Percentiles rank a stretch among this genome's conserved stretches.
These are phyloP conservation scores for Russula olivacea DNA, from an alignment of 768 basidiomycete genomes.

Conservation along the genomic window DNA sequence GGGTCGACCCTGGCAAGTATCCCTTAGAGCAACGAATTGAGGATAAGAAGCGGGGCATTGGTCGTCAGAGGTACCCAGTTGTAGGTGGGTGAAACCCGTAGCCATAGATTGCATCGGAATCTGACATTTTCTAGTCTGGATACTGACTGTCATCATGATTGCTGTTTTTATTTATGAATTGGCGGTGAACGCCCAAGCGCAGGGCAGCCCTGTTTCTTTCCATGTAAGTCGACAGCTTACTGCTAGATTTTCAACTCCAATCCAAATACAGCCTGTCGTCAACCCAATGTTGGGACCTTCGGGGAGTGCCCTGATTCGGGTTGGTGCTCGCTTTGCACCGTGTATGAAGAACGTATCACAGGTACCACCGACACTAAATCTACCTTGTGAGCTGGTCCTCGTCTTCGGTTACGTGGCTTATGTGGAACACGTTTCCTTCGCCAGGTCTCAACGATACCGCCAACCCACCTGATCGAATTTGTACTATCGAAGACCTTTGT, in stretches of 20 bases:
- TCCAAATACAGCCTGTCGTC: constrained; percentile 52
- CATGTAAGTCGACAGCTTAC: constrained; percentile 45
- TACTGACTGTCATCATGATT: constrained; percentile 59
- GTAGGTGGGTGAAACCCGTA: constrained; percentile 46
- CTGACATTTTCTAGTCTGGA: constrained; percentile 47
- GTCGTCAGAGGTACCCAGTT: constrained; percentile 73
- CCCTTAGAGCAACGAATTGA: constrained; percentile 79
- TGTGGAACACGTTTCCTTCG: not conserved
- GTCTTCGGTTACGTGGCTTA: not conserved
- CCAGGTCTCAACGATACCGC: constrained; percentile 78
- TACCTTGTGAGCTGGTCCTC: constrained; percentile 48
- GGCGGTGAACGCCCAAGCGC: constrained; percentile 63
- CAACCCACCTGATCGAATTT: constrained; percentile 64
- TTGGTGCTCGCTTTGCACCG: constrained; percentile 89
- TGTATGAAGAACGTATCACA: constrained; percentile 75
- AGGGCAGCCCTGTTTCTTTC: constrained; percentile 81
- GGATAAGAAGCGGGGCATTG: constrained; percentile 79
- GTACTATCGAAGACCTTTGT: constrained; percentile 77
- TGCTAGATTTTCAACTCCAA: not conserved
- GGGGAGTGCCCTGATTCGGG: constrained; percentile 70
- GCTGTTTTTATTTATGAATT: constrained; percentile 81
- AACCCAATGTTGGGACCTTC: constrained; percentile 93
- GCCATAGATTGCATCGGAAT: not conserved
- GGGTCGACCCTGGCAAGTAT: constrained; percentile 32
- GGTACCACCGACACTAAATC: constrained; percentile 46